Evolutionary conservation across 352 stramenopile genomes (phyloP), one percentile per base, ranked within the genome.

Genomic region (Pythium aquatile): DNA sequence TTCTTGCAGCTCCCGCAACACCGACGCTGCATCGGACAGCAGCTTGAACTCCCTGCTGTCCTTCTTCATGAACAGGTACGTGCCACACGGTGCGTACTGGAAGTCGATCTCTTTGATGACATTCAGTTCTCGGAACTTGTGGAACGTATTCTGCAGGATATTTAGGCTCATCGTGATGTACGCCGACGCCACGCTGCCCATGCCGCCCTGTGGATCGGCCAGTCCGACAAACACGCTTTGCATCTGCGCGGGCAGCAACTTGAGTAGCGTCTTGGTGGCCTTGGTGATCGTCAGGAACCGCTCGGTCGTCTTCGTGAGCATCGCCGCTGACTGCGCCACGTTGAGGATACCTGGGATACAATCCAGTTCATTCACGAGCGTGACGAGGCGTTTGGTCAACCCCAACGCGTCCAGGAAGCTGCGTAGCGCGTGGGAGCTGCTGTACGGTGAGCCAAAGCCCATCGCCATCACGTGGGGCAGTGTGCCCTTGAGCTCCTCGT

Each of bases 281-380:
- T 91, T 91, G 20, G 81, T 85, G 65, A 96, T 91, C 20, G 85
- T 88, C 30, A 93, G 46, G 57, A 94, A 78, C 6, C 82, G 81
- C 40, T 91, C 83, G 1, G 85, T 90, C 2, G 85, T 94, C 63
- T 92, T 96, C 1, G 83, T 77, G 26, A 92, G 32, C 73, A 93
- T 83, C 4, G 85, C 76, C 0, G 87, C 75, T 20, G 84, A 88
- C 54, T 96, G 85, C 0, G 85, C 85, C 10, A 94, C 74, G 58
- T 96, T 93, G 29, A 94, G 66, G 61, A 96, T 88, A 28, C 83
- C 84, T 3, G 87, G 87, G 54, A 96, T 93, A 68, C 85, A 96
- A 63, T 96, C 87, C 57, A 87, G 82, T 63, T 96, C 85, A 62
- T 96, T 94, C 20, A 96, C 87, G 52, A 96, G 80, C 33, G 84